Evolutionary conservation across 148 eudicot species (phyloP).

Genomic region (Chenopodium suecicum): DNA sequence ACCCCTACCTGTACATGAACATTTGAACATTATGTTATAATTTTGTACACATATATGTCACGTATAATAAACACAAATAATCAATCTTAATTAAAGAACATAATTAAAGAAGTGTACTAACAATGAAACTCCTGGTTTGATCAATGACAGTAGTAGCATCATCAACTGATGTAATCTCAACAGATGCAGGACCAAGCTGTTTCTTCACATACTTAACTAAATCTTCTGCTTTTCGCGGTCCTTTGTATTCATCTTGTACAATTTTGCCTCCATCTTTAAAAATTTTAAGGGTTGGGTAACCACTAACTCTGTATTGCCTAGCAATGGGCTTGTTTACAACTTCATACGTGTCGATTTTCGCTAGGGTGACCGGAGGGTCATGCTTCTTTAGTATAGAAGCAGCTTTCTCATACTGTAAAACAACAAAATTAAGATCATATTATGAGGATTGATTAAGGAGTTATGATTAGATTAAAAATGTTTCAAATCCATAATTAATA

Average conservation of each 20-base stretch:
- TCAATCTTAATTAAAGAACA: background rate
- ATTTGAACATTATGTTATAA: too few relatives aligned
- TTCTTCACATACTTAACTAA: constrained; percentile 60
- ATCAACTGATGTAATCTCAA: constrained; percentile 56
- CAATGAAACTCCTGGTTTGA: constrained; percentile 54
- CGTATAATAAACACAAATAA: background rate
- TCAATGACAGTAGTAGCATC: constrained; percentile 42
- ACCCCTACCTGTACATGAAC: constrained; percentile 58
- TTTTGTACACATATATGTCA: background rate
- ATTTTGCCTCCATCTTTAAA: constrained; percentile 62
- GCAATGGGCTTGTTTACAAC: constrained; percentile 60
- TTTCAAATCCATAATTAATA: too few relatives aligned
- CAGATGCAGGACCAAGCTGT: constrained; percentile 78
- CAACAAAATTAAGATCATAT: too few relatives aligned
- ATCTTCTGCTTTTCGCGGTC: constrained; percentile 80
- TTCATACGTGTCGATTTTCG: constrained; percentile 67
- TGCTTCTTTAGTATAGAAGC: constrained; percentile 57
- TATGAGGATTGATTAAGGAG: too few relatives aligned
- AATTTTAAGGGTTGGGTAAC: constrained; percentile 79
- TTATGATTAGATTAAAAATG: too few relatives aligned
- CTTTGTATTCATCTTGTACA: constrained; percentile 59
- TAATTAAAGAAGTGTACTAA: constrained; percentile 30
- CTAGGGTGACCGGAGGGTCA: constrained; percentile 65
- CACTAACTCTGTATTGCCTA: constrained; percentile 36
- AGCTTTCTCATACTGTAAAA: constrained; percentile 77